Percentiles rank a stretch among this genome's conserved stretches.
These are phyloP conservation scores for Calendula officinalis DNA, from an alignment of 129 eudicot species.

Conservation along the genomic window DNA sequence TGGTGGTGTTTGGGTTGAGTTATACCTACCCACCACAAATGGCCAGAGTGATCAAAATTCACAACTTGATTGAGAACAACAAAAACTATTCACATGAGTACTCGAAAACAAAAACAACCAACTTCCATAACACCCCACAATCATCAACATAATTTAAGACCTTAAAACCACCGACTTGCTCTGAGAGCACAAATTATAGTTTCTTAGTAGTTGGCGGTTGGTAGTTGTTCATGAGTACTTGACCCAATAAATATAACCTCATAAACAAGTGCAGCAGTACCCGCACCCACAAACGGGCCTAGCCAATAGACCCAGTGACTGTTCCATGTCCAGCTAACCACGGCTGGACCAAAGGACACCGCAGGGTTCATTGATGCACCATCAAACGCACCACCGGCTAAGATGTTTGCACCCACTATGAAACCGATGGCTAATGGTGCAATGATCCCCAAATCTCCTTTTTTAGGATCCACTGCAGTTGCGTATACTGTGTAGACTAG, in stretches of 20 bases:
- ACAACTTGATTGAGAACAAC: constrained; percentile 25
- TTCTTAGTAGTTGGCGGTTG: constrained; percentile 39
- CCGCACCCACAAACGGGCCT: constrained; percentile 48
- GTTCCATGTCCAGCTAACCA: constrained; percentile 53
- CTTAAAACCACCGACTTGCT: constrained; percentile 7
- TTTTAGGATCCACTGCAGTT: constrained; percentile 53
- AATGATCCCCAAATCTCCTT: constrained; percentile 44
- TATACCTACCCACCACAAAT: too few species aligned
- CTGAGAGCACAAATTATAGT: constrained; percentile 3
- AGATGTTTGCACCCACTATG: constrained; percentile 62
- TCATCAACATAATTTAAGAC: constrained; percentile 10
- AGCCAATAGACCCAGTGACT: constrained; percentile 61
- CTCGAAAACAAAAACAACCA: constrained; percentile 30
- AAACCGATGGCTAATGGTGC: constrained; percentile 58
- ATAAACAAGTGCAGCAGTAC: constrained; percentile 44
- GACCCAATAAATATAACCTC: constrained; percentile 39
- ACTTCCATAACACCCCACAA: constrained; percentile 22
- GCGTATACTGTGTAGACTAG: constrained; percentile 55
- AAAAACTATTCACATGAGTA: constrained; percentile 19
- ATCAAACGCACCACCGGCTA: constrained; percentile 55
- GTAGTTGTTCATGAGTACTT: constrained; percentile 42
- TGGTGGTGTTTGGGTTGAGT: not conserved
- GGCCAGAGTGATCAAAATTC: constrained; percentile 24
- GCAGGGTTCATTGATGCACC: constrained; percentile 68
- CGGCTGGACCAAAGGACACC: constrained; percentile 60